Evolutionary conservation across 108 stramenopile species (phyloP).

Genomic region (Bacterosira constricta): DNA sequence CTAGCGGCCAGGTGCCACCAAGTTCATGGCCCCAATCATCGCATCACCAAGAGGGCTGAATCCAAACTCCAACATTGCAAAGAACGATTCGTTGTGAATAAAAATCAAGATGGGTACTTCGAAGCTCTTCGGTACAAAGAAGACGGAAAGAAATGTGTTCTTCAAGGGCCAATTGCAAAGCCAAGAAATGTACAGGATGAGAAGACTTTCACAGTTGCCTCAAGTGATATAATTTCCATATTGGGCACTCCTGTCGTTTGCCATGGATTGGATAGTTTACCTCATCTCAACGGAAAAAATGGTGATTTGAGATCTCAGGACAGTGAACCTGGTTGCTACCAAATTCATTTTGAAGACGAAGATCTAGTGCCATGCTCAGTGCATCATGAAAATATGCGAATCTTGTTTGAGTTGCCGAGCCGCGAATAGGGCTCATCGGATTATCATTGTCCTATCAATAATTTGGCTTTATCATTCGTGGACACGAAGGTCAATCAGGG

Average conservation of each 20-base stretch:
- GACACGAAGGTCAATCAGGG: too few relatives aligned
- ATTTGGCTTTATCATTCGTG: too few relatives aligned
- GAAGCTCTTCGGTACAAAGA: conserved; percentile 8
- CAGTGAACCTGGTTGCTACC: too few relatives aligned
- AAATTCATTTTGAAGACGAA: too few relatives aligned
- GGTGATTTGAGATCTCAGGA: too few relatives aligned
- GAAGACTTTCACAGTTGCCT: neutral
- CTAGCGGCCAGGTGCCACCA: neutral
- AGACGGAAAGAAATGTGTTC: neutral
- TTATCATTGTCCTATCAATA: too few relatives aligned
- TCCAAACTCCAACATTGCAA: neutral
- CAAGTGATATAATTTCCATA: neutral
- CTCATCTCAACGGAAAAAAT: conserved; percentile 23
- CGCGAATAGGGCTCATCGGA: too few relatives aligned
- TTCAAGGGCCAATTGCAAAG: conserved; percentile 12
- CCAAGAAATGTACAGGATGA: conserved; percentile 1
- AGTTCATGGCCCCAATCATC: conserved; percentile 5
- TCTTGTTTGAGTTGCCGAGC: too few relatives aligned
- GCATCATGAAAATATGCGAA: too few relatives aligned
- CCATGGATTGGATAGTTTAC: neutral
- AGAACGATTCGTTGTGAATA: neutral
- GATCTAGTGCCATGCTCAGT: too few relatives aligned
- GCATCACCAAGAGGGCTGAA: neutral
- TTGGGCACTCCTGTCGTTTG: conserved; percentile 11
- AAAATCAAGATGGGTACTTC: neutral